phyloP scores from a whole-genome alignment of 1,139 yeast genomes.

The Yamadazyma aaseri region DNA sequence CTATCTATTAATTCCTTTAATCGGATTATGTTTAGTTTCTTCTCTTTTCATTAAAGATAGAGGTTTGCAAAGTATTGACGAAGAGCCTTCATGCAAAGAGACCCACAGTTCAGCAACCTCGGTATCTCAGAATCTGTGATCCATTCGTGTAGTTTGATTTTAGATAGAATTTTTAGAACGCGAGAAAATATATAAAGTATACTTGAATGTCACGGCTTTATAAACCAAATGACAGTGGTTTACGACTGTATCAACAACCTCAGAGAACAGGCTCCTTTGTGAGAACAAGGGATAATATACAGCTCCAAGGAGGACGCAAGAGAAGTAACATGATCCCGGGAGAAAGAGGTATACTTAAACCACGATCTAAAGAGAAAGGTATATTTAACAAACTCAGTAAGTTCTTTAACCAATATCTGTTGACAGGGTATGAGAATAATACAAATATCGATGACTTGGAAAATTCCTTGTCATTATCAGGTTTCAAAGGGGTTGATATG shows the following conservation, averaged over 20 bases:
- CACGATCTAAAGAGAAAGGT: slow-evolving; percentile 10
- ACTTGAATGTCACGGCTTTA: background rate
- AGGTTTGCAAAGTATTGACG: slow-evolving; percentile 43
- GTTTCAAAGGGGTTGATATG: no score
- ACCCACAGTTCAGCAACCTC: background rate
- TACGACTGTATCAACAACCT: background rate
- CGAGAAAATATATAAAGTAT: background rate
- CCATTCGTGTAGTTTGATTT: background rate
- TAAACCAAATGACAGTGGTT: no score
- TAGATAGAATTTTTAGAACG: background rate
- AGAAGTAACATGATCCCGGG: slow-evolving; percentile 2
- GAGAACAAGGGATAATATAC: background rate
- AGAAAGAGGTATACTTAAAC: slow-evolving; percentile 16
- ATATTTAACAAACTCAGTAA: slow-evolving; percentile 11
- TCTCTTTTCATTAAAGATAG: slow-evolving; percentile 38
- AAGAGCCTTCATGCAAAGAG: slow-evolving; percentile 13
- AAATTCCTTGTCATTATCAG: slow-evolving; percentile 5
- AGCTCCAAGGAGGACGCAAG: background rate
- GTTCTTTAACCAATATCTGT: slow-evolving; percentile 14
- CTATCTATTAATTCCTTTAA: slow-evolving; percentile 39
- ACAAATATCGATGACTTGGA: slow-evolving; percentile 8
- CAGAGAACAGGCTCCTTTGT: background rate
- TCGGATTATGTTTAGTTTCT: slow-evolving; percentile 36
- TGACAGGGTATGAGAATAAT: slow-evolving; percentile 11
- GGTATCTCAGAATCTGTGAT: background rate